A percentile compares a stretch with the other conserved stretches of the same genome.
phyloP scores from a whole-genome alignment of 2,329 filamentous ascomycete genomes.

The Hymenoscyphus scutula region DNA sequence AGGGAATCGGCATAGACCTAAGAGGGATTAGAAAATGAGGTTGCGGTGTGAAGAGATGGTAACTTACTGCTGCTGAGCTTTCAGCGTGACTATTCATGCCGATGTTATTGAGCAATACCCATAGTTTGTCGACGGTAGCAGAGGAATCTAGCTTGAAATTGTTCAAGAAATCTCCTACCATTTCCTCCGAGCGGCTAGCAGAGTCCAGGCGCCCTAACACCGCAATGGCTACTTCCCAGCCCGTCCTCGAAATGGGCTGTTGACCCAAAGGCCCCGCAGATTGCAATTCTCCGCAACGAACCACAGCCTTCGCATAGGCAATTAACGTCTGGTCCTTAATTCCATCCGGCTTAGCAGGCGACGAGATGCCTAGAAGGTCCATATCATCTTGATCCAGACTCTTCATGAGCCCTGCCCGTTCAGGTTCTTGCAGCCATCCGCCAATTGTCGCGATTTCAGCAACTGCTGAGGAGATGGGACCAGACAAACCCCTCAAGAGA shows the following conservation, averaged over 20 bases:
- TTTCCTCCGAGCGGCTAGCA: conserved; percentile 65
- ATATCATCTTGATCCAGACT: conserved; percentile 81
- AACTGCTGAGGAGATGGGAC: conserved; percentile 73
- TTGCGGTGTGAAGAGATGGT: not conserved
- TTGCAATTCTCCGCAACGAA: conserved; percentile 46
- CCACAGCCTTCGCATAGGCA: conserved; percentile 69
- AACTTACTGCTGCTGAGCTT: conserved; percentile 74
- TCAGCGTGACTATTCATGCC: conserved; percentile 77
- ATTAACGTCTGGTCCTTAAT: conserved; percentile 78
- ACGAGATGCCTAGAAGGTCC: conserved; percentile 69
- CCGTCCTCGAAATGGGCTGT: conserved; percentile 52
- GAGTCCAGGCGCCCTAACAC: conserved; percentile 81
- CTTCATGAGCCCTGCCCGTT: conserved; percentile 52
- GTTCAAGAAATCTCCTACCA: conserved; percentile 69
- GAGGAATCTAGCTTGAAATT: conserved; percentile 71
- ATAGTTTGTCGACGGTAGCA: conserved; percentile 75
- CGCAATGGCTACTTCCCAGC: conserved; percentile 87
- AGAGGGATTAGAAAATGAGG: conserved; percentile 25
- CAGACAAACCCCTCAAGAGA: conserved; percentile 75
- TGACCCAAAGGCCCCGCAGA: conserved; percentile 26
- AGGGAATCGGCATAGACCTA: conserved; percentile 82
- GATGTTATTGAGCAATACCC: conserved; percentile 72
- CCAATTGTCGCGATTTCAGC: conserved; percentile 82
- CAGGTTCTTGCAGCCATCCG: conserved; percentile 71
- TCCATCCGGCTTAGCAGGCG: conserved; percentile 58